A percentile compares a stretch with the other conserved stretches of the same genome.
These are phyloP conservation scores for Phylloporus arenicola DNA, from an alignment of 768 basidiomycete genomes.

Conservation along the genomic window DNA sequence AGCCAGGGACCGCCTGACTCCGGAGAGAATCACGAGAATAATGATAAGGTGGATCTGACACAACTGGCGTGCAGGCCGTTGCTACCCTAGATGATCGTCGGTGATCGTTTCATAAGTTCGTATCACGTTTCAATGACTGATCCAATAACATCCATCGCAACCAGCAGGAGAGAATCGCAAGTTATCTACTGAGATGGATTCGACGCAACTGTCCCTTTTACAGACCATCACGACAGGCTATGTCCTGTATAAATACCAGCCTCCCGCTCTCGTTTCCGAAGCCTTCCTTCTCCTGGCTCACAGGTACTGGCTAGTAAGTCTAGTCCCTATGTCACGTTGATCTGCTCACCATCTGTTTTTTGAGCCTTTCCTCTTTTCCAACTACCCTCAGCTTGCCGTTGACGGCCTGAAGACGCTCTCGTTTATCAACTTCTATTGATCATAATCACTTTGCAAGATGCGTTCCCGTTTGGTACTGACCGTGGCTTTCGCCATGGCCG, in stretches of 20 bases:
- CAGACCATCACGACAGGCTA: not conserved
- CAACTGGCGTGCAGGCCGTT: not conserved
- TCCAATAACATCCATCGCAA: too few relatives aligned
- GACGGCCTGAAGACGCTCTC: not conserved
- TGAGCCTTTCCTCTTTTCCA: not conserved
- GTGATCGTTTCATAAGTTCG: not conserved
- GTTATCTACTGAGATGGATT: too few relatives aligned
- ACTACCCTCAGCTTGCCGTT: not conserved
- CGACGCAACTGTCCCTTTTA: too few relatives aligned
- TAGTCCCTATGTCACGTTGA: not conserved
- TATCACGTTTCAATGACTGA: not conserved
- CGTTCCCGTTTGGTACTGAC: not conserved
- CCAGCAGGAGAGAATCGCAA: too few relatives aligned
- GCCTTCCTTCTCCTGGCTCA: not conserved
- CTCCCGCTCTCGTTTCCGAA: not conserved
- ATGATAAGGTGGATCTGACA: too few relatives aligned
- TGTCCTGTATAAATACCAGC: not conserved
- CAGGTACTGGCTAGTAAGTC: conserved; percentile 1
- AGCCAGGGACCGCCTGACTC: too few relatives aligned
- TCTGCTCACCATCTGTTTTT: not conserved
- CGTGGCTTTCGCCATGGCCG: not conserved
- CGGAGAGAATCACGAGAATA: too few relatives aligned
- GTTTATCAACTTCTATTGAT: not conserved
- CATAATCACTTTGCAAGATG: not conserved
- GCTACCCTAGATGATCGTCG: not conserved